Base-by-base conservation (phyloP, 495 filamentous ascomycete genomes). In the Thermochaetoides thermophila region DNA sequence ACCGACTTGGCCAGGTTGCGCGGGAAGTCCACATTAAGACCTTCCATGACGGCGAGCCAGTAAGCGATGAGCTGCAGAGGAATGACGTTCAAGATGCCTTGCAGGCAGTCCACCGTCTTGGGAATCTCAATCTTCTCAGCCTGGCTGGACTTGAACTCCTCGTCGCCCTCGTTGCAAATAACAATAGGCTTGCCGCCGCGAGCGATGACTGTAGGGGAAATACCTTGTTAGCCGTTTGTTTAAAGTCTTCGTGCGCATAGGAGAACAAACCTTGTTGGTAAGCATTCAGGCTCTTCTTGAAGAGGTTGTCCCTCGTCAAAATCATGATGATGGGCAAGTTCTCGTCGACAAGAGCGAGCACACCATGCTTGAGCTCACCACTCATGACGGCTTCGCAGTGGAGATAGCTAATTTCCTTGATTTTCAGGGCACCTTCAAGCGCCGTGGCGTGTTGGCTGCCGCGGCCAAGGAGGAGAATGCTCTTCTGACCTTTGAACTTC, bases 301-400 rank as follows among this genome's bases (percentile, higher is more conserved):
- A 97, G 50, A 97, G 75, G 39, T 84, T 70, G 57, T 97, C 89
- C 32, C 91, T 78, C 16, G 89, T 97, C 21, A 97, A 66, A 45
- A 97, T 95, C 89, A 97, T 97, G 64, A 97, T 93, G 57, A 97
- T 97, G 35, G 89, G 89, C 18, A 97, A 71, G 56, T 92, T 84
- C 69, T 96, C 89, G 50, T 97, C 89, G 27, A 97, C 89, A 38
- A 97, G 70, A 29, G 89, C 89, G 50, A 97, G 67, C 35, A 97
- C 89, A 64, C 89, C 89, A 56, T 97, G 89, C 67, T 97, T 97
- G 43, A 97, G 63, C 62, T 97, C 89, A 53, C 89, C 89, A 38
- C 89, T 96, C 89, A 97, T 97, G 59, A 97, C 89, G 50, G 89
- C 89, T 65, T 97, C 89, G 57, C 89, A 97, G 57, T 97, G 89